phyloP scores from a whole-genome alignment of 805 yeast species.

The Vanderwaltozyma verrucispora region DNA sequence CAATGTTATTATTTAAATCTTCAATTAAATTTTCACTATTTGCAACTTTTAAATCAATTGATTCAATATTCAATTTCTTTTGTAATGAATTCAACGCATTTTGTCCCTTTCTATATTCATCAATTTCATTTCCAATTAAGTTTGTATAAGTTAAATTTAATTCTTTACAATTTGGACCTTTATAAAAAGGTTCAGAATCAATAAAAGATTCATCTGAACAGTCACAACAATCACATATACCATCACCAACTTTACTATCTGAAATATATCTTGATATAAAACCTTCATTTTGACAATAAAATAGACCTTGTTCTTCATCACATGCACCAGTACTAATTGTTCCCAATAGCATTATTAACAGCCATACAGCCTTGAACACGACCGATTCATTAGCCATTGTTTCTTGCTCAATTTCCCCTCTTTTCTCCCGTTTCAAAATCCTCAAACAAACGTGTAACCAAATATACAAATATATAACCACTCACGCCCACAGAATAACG shows the following conservation, averaged over 20 bases:
- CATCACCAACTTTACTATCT: constrained; percentile 67
- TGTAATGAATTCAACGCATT: constrained; percentile 27
- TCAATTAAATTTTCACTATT: constrained; percentile 2
- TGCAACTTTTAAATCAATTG: constrained; percentile 9
- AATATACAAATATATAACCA: too few relatives aligned
- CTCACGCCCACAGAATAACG: too few relatives aligned
- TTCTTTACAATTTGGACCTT: constrained; percentile 5
- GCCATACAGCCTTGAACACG: constrained; percentile 95
- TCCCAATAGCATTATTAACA: constrained; percentile 91
- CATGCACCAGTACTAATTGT: constrained; percentile 96
- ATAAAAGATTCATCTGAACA: constrained; percentile 69
- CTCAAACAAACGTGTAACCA: too few relatives aligned
- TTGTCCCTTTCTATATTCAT: constrained; percentile 43
- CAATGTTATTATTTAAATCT: constrained; percentile 6
- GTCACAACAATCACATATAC: constrained; percentile 96
- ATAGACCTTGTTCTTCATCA: constrained; percentile 27
- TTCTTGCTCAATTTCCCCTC: too few relatives aligned
- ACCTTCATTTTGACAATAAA: constrained; percentile 74
- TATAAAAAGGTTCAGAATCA: background rate
- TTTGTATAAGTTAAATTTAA: constrained; percentile 19
- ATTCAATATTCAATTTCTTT: constrained; percentile 10
- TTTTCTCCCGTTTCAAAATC: too few relatives aligned
- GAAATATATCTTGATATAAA: constrained; percentile 53
- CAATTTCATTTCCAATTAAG: constrained; percentile 37
- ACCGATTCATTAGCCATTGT: constrained; percentile 64